A percentile compares a stretch with the other conserved stretches of the same genome.
These are phyloP conservation scores for Bacterosira constricta DNA, from an alignment of 108 stramenopile genomes.

Conservation along the genomic window DNA sequence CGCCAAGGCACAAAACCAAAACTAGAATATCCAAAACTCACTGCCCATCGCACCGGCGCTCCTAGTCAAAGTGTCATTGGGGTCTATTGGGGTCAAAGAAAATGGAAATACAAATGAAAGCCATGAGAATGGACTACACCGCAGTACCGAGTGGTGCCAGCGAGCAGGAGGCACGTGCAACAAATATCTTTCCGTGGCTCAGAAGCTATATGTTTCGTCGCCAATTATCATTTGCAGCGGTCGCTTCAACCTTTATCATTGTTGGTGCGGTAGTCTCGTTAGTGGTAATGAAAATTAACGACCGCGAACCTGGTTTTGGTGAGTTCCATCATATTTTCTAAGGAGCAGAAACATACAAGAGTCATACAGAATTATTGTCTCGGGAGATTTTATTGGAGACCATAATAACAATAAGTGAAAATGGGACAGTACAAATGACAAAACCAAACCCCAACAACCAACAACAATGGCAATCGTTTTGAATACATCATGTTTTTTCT, in stretches of 20 bases:
- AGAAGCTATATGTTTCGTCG: conserved; percentile 30
- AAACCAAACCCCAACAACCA: no score
- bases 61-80: no score
- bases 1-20: no score
- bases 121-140: conserved; percentile 19
- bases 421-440: no score
- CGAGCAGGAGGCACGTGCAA: neutral
- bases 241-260: conserved; percentile 4
- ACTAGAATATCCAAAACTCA: no score
- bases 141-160: neutral
- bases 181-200: conserved; percentile 20
- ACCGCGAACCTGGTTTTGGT: neutral
- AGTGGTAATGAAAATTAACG: conserved; percentile 2
- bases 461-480: no score
- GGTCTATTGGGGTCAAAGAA: no score
- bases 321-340: neutral
- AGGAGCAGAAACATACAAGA: neutral
- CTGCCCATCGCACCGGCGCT: no score
- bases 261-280: conserved; percentile 13
- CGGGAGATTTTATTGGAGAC: neutral
- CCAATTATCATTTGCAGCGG: neutral
- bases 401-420: no score
- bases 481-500: no score
- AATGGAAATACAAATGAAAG: neutral
- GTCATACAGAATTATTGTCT: neutral